Evolutionary conservation across 441 rosid species (phyloP).

Genomic region (Aleurites moluccanus): DNA sequence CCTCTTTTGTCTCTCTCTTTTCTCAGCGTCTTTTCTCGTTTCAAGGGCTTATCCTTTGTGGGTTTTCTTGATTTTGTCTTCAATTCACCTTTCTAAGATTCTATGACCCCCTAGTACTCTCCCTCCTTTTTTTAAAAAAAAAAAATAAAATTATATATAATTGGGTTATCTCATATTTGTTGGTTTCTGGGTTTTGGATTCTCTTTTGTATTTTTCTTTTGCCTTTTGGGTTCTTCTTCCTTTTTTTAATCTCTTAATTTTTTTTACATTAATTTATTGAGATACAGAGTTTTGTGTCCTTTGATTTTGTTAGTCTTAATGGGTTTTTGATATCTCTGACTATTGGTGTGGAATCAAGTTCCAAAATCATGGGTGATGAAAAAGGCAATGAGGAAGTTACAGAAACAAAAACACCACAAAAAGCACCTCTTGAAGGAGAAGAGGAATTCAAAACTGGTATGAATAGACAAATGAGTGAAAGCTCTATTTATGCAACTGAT

Average conservation of each 20-base stretch:
- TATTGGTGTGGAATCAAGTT: slow-evolving; percentile 42
- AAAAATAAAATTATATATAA: neutral
- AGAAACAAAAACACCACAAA: slow-evolving; percentile 23
- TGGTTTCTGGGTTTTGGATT: slow-evolving; percentile 19
- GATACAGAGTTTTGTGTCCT: neutral
- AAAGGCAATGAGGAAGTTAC: slow-evolving; percentile 28
- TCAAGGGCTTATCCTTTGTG: slow-evolving; percentile 27
- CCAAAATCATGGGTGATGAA: slow-evolving; percentile 51
- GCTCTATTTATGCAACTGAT: slow-evolving; percentile 45
- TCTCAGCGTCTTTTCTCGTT: slow-evolving; percentile 30
- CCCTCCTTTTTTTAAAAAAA: neutral
- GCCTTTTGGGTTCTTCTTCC: slow-evolving; percentile 8
- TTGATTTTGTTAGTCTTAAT: slow-evolving; percentile 18
- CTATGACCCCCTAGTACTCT: slow-evolving; percentile 3
- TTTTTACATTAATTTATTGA: neutral
- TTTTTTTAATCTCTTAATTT: neutral
- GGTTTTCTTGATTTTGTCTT: slow-evolving; percentile 34
- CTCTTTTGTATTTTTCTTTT: slow-evolving; percentile 13
- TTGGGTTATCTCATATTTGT: neutral
- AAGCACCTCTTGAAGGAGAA: slow-evolving; percentile 30
- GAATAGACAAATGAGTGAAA: slow-evolving; percentile 42
- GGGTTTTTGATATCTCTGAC: slow-evolving; percentile 54
- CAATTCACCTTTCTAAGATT: slow-evolving; percentile 27
- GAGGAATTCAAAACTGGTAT: slow-evolving; percentile 28
- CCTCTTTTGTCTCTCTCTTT: slow-evolving; percentile 16